Conservation (phyloP, 2,329 filamentous ascomycete genomes). For the Elsinoe ampelina region DNA sequence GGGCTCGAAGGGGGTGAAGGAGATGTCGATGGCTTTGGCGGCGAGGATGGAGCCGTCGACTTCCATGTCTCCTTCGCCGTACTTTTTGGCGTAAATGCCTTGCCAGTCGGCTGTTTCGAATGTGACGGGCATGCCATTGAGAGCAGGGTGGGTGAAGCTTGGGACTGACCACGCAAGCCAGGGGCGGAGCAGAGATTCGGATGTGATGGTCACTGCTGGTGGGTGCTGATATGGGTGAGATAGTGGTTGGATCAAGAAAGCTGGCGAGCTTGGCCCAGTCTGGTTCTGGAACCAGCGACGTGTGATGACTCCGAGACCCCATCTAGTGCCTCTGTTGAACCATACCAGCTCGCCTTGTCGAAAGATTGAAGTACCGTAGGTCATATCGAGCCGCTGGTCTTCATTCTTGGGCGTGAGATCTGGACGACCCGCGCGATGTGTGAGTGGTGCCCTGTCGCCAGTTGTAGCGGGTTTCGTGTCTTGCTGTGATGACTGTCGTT, state of each 20-base stretch:
- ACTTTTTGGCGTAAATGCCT: slow-evolving; percentile 31
- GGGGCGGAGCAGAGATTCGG: slow-evolving; percentile 41
- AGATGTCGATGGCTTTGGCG: slow-evolving; percentile 46
- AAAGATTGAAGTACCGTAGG: slow-evolving; percentile 42
- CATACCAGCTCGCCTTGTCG: slow-evolving; percentile 48
- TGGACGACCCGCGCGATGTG: not conserved
- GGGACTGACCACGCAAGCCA: slow-evolving; percentile 53
- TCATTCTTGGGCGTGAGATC: slow-evolving; percentile 12
- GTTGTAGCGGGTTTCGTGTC: not conserved
- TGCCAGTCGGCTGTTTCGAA: slow-evolving; percentile 47
- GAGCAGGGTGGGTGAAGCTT: slow-evolving; percentile 35
- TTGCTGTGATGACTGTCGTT: not conserved
- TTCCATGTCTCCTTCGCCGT: slow-evolving; percentile 41
- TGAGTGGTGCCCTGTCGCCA: not conserved
- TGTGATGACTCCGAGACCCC: slow-evolving; percentile 45
- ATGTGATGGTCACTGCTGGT: slow-evolving; percentile 17
- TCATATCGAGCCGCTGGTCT: slow-evolving; percentile 43
- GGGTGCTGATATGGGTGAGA: slow-evolving; percentile 23
- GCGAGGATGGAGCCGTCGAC: slow-evolving; percentile 51
- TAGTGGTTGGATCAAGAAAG: slow-evolving; percentile 33
- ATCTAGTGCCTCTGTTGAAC: slow-evolving; percentile 44
- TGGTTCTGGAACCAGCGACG: slow-evolving; percentile 32
- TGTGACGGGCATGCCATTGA: slow-evolving; percentile 34
- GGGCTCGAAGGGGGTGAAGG: slow-evolving; percentile 46
- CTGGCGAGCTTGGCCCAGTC: slow-evolving; percentile 9